These are phyloP conservation scores for Tetragonia tetragonoides DNA, from an alignment of 148 eudicot species.

Conservation along the genomic window DNA sequence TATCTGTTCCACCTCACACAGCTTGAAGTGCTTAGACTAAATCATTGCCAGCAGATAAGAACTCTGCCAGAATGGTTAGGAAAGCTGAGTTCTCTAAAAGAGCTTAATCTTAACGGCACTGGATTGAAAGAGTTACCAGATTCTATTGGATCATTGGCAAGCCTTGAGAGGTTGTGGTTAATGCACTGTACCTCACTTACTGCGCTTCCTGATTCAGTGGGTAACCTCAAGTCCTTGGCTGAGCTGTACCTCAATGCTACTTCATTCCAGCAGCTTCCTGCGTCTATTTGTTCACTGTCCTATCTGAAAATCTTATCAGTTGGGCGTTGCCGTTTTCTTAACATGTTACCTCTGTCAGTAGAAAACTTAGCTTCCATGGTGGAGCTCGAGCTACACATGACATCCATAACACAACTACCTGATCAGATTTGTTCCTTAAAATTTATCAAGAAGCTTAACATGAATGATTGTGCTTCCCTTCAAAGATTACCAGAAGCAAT, in stretches of 20 bases:
- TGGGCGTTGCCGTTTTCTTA: conserved; percentile 31
- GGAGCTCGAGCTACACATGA: conserved; percentile 40
- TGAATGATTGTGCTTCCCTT: conserved; percentile 41
- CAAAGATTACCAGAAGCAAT: conserved; percentile 39
- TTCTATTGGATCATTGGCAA: conserved; percentile 36
- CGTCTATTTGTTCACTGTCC: conserved; percentile 39
- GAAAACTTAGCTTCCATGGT: conserved; percentile 35
- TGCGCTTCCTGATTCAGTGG: conserved; percentile 42
- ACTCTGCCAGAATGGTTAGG: conserved; percentile 42
- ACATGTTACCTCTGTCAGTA: conserved; percentile 41
- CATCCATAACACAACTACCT: conserved; percentile 37
- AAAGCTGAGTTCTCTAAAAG: conserved; percentile 36
- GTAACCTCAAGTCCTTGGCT: conserved; percentile 37
- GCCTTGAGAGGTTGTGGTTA: conserved; percentile 41
- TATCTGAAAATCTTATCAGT: conserved; percentile 38
- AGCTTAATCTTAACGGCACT: conserved; percentile 33
- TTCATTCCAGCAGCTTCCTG: conserved; percentile 41
- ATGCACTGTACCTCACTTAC: conserved; percentile 35
- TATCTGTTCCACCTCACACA: conserved; percentile 38
- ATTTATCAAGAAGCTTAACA: conserved; percentile 40
- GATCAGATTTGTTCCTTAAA: conserved; percentile 45
- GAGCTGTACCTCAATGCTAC: conserved; percentile 30
- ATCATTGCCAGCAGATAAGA: conserved; percentile 33
- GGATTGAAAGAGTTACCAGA: conserved; percentile 38
- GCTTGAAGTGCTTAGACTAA: conserved; percentile 45